Evolutionary conservation across 139 green algal genomes (phyloP).

Genomic region (Raphidocelis subcapitata): DNA sequence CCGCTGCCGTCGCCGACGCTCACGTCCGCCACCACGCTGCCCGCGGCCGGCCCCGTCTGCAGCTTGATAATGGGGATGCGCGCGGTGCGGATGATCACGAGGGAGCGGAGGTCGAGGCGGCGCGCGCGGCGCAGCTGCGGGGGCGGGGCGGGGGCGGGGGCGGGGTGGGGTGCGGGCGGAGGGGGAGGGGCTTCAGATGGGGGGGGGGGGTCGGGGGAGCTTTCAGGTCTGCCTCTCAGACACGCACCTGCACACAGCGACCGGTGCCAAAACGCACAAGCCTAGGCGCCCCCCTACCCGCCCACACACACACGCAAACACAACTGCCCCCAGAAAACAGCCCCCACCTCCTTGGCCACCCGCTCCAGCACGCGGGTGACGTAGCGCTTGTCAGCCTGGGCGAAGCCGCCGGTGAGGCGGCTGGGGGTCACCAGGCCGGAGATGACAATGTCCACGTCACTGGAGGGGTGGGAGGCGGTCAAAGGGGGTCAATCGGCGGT

Average conservation of each 20-base stretch:
- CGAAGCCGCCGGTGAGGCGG: conserved; percentile 10
- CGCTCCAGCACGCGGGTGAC: conserved; percentile 10
- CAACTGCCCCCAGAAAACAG: too few relatives aligned
- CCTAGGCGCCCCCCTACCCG: too few relatives aligned
- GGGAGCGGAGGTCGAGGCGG: conserved; percentile 31
- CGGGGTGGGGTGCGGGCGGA: too few relatives aligned
- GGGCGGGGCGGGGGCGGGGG: too few relatives aligned
- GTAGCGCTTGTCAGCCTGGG: conserved; percentile 9
- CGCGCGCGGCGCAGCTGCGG: conserved; percentile 29
- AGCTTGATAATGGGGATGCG: conserved; percentile 66
- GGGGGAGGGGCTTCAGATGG: too few relatives aligned
- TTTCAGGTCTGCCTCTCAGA: too few relatives aligned
- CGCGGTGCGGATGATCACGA: conserved; percentile 50
- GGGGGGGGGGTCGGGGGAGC: too few relatives aligned
- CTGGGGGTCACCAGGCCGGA: conserved; percentile 22
- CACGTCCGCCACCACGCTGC: conserved; percentile 47
- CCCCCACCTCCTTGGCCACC: conserved; percentile 7
- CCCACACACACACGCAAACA: too few relatives aligned
- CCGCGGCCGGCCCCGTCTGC: conserved; percentile 1
- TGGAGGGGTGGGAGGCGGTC: too few relatives aligned
- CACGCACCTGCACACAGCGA: too few relatives aligned
- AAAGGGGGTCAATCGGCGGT: too few relatives aligned
- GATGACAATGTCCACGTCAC: conserved; percentile 61
- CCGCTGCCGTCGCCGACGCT: conserved; percentile 50
- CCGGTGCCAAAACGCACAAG: too few relatives aligned